Conservation (phyloP, 306 rosid species). For the Fagus sylvatica region DNA sequence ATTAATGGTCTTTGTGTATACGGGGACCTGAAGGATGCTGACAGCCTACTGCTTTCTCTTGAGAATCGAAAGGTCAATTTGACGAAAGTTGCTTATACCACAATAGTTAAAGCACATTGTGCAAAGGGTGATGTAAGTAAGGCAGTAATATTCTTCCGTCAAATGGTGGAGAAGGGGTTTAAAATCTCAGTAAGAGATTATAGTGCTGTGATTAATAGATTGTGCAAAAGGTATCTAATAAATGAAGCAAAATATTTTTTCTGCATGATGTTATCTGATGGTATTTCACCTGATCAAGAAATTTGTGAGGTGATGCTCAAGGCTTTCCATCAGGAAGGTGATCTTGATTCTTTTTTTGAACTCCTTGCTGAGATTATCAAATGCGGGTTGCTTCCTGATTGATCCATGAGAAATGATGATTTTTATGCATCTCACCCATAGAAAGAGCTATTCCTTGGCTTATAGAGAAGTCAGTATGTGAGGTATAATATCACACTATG, state of each 20-base stretch:
- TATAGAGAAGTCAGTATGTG: neutral
- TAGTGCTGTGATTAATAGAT: constrained; percentile 51
- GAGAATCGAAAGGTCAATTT: constrained; percentile 27
- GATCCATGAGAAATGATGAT: constrained; percentile 16
- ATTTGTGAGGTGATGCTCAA: constrained; percentile 47
- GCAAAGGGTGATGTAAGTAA: constrained; percentile 45
- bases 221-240: constrained; percentile 49
- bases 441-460: neutral
- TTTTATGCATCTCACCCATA: neutral
- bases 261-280: constrained; percentile 49
- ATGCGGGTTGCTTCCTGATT: constrained; percentile 37
- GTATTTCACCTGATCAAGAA: constrained; percentile 43
- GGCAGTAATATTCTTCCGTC: constrained; percentile 39
- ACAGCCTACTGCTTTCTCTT: constrained; percentile 39
- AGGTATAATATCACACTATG: constrained; percentile 18
- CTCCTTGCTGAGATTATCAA: constrained; percentile 46
- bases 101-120: constrained; percentile 52
- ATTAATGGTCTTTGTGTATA: constrained; percentile 50
- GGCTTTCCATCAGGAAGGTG: constrained; percentile 29
- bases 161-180: constrained; percentile 45
- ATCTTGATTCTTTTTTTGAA: constrained; percentile 33
- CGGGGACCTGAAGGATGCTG: constrained; percentile 55
- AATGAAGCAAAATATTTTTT: constrained; percentile 49
- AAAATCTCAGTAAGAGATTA: constrained; percentile 46
- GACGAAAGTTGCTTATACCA: constrained; percentile 46